Evolutionary conservation across 2,329 filamentous ascomycete genomes (phyloP).

Genomic region (Coniella vitis): DNA sequence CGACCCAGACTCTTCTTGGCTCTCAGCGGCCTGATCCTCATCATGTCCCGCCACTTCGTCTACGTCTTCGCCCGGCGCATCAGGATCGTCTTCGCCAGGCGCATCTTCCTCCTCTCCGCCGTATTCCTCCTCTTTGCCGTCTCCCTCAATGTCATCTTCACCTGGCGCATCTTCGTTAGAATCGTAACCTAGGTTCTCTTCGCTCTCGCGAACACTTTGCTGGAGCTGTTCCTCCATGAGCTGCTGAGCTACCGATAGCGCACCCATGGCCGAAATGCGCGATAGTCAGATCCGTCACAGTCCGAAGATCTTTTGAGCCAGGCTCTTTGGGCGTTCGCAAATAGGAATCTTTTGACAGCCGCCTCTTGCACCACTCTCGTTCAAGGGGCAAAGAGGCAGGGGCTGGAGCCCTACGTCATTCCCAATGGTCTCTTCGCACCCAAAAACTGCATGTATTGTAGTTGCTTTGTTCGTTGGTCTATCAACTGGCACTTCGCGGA

Average conservation of each 20-base stretch:
- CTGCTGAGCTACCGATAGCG: constrained; percentile 36
- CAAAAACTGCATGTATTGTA: background rate
- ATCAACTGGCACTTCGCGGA: constrained; percentile 6
- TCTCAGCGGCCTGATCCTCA: constrained; percentile 24
- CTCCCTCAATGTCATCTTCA: constrained; percentile 24
- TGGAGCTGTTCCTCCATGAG: constrained; percentile 52
- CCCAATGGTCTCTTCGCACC: background rate
- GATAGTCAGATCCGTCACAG: background rate
- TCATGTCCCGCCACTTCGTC: constrained; percentile 27
- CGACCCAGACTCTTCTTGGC: constrained; percentile 15
- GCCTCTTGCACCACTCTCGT: constrained; percentile 14
- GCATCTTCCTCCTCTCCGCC: constrained; percentile 28
- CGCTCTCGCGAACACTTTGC: constrained; percentile 46
- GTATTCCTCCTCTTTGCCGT: constrained; percentile 25
- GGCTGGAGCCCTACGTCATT: constrained; percentile 8
- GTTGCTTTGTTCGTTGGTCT: background rate
- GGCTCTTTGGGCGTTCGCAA: constrained; percentile 6
- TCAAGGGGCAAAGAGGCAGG: constrained; percentile 10
- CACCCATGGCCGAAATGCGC: constrained; percentile 17
- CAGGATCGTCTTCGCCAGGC: constrained; percentile 33
- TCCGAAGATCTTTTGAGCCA: background rate
- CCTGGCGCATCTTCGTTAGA: constrained; percentile 27
- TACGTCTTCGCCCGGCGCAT: constrained; percentile 29
- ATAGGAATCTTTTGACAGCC: constrained; percentile 3
- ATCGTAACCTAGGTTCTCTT: constrained; percentile 35